phyloP scores from a whole-genome alignment of 768 basidiomycete genomes.

The Pleurotus giganteus region DNA sequence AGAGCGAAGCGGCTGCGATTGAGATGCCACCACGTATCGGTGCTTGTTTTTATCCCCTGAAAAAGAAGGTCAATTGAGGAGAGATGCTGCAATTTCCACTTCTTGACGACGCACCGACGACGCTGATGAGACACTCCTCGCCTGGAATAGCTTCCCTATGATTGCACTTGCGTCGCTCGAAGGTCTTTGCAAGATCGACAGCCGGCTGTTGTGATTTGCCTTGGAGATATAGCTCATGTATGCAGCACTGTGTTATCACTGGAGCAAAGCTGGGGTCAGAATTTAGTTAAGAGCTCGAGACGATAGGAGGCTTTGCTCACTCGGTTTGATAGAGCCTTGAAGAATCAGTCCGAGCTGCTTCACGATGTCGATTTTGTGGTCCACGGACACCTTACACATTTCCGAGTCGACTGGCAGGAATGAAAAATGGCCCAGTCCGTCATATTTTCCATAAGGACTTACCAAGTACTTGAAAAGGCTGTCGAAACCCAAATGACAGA shows the following conservation, averaged over 20 bases:
- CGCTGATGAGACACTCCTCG: constrained; percentile 76
- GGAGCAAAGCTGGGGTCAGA: constrained; percentile 43
- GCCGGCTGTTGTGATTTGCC: constrained; percentile 71
- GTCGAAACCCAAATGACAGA: constrained; percentile 84
- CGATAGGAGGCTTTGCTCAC: constrained; percentile 48
- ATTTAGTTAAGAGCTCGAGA: constrained; percentile 16
- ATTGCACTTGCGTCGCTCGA: constrained; percentile 93
- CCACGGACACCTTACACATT: constrained; percentile 68
- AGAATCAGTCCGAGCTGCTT: constrained; percentile 76
- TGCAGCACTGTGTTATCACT: constrained; percentile 99
- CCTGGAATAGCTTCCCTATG: constrained; percentile 85
- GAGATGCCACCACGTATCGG: constrained; percentile 87
- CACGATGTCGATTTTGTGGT: constrained; percentile 70
- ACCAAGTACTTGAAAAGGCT: constrained; percentile 94
- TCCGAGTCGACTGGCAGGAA: constrained; percentile 71
- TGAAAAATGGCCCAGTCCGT: constrained; percentile 8
- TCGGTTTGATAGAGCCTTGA: constrained; percentile 88
- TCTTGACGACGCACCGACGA: constrained; percentile 66
- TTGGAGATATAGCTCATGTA: constrained; percentile 87
- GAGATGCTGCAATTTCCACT: background rate
- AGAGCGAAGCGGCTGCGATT: constrained; percentile 69
- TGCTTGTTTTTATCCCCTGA: constrained; percentile 85
- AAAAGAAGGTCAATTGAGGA: background rate
- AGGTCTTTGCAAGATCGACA: constrained; percentile 88
- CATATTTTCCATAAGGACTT: constrained; percentile 20